Evolutionary conservation across 495 filamentous ascomycete species (phyloP).

Genomic region (Amphirosellinia nigrospora): DNA sequence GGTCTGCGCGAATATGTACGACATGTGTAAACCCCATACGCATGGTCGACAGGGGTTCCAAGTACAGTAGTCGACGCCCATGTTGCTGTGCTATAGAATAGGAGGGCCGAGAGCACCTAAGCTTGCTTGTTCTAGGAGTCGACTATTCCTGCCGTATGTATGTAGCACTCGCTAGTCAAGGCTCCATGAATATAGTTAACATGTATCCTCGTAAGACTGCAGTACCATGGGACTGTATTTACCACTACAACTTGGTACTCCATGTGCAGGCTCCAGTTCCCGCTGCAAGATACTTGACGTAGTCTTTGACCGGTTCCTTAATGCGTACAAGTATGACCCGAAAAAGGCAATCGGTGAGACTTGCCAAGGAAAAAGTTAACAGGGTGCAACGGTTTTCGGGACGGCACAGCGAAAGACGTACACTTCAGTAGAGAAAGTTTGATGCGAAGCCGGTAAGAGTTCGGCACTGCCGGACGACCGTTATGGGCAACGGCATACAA

Average conservation of each 20-base stretch:
- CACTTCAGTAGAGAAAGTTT: constrained; percentile 12
- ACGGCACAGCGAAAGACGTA: constrained; percentile 26
- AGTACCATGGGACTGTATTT: not conserved
- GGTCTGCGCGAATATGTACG: constrained; percentile 22
- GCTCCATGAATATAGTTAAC: constrained; percentile 11
- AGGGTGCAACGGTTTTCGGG: constrained; percentile 26
- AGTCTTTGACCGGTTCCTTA: constrained; percentile 27
- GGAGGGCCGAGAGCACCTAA: not conserved
- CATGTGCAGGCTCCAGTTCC: constrained; percentile 18
- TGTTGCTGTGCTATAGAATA: not conserved
- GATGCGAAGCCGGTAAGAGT: constrained; percentile 14
- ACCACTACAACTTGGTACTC: constrained; percentile 8
- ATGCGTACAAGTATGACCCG: constrained; percentile 1
- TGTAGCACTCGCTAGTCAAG: constrained; percentile 21
- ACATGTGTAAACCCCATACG: constrained; percentile 19
- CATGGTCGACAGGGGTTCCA: constrained; percentile 5
- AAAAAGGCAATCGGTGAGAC: constrained; percentile 19
- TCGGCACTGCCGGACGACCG: constrained; percentile 20
- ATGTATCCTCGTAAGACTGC: constrained; percentile 8
- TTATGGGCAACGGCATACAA: not conserved
- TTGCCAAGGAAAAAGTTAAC: constrained; percentile 17
- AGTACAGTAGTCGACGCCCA: constrained; percentile 8
- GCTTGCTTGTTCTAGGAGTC: not conserved
- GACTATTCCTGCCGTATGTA: not conserved
- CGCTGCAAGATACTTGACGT: constrained; percentile 21